A percentile compares a stretch with the other conserved stretches of the same genome.
These are phyloP conservation scores for Fusarium odoratissimum DNA, from an alignment of 2,329 filamentous ascomycete species.

Conservation along the genomic window DNA sequence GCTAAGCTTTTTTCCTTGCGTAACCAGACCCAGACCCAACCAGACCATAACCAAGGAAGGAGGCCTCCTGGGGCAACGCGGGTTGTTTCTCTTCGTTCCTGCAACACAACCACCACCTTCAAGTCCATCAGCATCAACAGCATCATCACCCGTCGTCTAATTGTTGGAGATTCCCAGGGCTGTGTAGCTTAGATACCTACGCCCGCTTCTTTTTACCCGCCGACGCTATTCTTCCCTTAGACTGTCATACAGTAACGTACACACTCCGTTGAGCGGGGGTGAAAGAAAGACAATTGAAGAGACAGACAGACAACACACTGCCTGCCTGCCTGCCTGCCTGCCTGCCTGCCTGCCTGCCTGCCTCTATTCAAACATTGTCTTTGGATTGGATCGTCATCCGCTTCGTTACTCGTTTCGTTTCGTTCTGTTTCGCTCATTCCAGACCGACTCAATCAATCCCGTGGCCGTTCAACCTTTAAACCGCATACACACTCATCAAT, in stretches of 20 bases:
- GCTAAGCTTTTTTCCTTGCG: conserved; percentile 13
- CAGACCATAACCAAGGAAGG: conserved; percentile 9
- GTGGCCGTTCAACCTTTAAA: background rate
- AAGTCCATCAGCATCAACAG: conserved; percentile 11
- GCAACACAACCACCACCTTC: conserved; percentile 25
- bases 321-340: conserved; percentile 24
- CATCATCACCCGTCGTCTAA: background rate
- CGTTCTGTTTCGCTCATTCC: conserved; percentile 3
- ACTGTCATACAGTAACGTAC: background rate
- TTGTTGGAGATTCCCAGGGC: conserved; percentile 2
- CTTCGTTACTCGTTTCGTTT: conserved; percentile 7
- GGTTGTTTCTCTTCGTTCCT: conserved; percentile 11
- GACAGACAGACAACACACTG: conserved; percentile 1
- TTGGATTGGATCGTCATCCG: conserved; percentile 23
- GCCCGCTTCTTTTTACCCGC: conserved; percentile 4
- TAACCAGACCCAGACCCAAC: background rate
- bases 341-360: too few relatives aligned
- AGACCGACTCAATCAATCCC: background rate
- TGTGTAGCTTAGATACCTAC: conserved; percentile 7
- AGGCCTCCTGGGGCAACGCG: conserved; percentile 34
- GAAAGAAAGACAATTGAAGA: background rate
- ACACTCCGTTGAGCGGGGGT: conserved; percentile 16
- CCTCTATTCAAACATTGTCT: background rate
- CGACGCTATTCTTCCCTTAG: background rate
- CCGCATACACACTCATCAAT: conserved; percentile 1